Conservation (phyloP, 768 basidiomycete species). For the Mycena olivaceomarginata region DNA sequence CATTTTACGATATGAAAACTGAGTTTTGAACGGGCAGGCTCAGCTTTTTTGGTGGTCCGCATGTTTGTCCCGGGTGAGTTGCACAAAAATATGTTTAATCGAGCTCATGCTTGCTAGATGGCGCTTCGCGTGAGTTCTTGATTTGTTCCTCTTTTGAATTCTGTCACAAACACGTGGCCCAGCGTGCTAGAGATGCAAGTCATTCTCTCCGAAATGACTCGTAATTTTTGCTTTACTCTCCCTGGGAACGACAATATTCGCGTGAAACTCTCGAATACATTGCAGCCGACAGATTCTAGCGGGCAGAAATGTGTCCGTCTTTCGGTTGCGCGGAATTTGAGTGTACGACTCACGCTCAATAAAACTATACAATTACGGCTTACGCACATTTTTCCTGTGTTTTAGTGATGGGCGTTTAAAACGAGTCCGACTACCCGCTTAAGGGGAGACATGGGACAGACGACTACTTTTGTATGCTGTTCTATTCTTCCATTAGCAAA, state of each 20-base stretch:
- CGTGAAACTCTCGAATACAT: constrained; percentile 14
- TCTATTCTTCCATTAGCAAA: background rate
- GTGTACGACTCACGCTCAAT: constrained; percentile 7
- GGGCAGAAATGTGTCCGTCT: constrained; percentile 17
- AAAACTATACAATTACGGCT: constrained; percentile 7
- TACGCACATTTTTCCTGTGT: constrained; percentile 4
- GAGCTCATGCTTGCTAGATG: constrained; percentile 9
- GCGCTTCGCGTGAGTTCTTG: constrained; percentile 21
- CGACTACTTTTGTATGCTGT: background rate
- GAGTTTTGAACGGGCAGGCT: background rate
- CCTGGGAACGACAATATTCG: background rate
- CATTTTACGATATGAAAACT: background rate
- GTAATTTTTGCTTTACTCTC: no score
- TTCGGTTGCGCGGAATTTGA: constrained; percentile 5
- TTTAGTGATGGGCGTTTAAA: background rate
- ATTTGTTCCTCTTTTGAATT: background rate
- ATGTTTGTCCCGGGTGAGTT: constrained; percentile 19
- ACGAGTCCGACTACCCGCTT: background rate
- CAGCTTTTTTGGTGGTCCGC: constrained; percentile 28
- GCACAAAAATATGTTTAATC: constrained; percentile 12
- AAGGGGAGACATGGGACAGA: background rate
- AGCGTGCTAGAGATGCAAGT: no score
- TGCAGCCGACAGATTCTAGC: constrained; percentile 16
- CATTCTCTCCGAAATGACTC: no score
- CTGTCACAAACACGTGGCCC: no score